Conservation (phyloP, 306 rosid genomes). For the Hippophae gyantsensis region DNA sequence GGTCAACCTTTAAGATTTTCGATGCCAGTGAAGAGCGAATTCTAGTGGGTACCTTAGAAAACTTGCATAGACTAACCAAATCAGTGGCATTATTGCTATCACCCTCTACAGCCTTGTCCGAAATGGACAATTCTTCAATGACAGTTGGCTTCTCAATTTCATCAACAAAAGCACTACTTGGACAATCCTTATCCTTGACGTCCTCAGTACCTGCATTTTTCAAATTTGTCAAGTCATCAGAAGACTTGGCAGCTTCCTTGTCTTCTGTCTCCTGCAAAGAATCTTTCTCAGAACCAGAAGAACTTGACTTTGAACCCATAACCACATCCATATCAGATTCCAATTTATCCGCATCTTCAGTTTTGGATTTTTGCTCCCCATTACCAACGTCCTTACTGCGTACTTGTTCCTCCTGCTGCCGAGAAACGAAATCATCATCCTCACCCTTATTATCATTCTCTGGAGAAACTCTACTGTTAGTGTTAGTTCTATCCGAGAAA, state of each 20-base stretch:
- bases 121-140: slow-evolving; percentile 30
- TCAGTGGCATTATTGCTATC: slow-evolving; percentile 34
- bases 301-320: slow-evolving; percentile 23
- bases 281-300: slow-evolving; percentile 30
- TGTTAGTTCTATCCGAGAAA: slow-evolving; percentile 40
- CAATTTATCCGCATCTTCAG: neutral
- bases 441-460: slow-evolving; percentile 35
- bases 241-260: slow-evolving; percentile 16
- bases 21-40: slow-evolving; percentile 51
- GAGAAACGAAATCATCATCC: slow-evolving; percentile 27
- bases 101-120: slow-evolving; percentile 31
- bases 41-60: slow-evolving; percentile 74
- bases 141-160: slow-evolving; percentile 36
- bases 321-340: neutral
- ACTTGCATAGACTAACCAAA: slow-evolving; percentile 54
- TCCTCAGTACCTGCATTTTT: slow-evolving; percentile 20
- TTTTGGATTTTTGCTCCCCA: neutral
- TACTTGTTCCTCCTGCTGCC: slow-evolving; percentile 6
- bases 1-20: slow-evolving; percentile 42
- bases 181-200: slow-evolving; percentile 30
- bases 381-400: neutral
- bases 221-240: slow-evolving; percentile 24
- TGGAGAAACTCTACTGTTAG: slow-evolving; percentile 19
- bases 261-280: slow-evolving; percentile 15
- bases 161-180: slow-evolving; percentile 8